Evolutionary conservation across 2,329 filamentous ascomycete species (phyloP).

Genomic region (Aspergillus neotritici): DNA sequence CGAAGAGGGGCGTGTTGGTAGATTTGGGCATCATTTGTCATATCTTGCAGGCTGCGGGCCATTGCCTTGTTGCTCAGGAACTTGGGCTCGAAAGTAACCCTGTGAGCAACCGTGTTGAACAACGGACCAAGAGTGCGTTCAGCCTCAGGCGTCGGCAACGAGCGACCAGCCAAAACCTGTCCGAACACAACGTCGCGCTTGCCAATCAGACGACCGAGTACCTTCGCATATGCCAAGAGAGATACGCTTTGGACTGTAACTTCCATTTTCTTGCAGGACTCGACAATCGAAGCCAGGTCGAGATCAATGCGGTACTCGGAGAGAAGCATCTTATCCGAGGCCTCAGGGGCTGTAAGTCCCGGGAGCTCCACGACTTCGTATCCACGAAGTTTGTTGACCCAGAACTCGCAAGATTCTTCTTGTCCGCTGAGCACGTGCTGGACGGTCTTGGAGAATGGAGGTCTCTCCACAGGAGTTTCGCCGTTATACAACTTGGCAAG

Average conservation of each 20-base stretch:
- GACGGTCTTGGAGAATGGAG: constrained; percentile 46
- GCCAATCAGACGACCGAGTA: constrained; percentile 25
- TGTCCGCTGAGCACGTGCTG: constrained; percentile 44
- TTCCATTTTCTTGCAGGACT: constrained; percentile 22
- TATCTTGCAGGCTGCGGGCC: constrained; percentile 42
- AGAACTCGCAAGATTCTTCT: constrained; percentile 38
- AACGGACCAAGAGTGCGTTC: constrained; percentile 48
- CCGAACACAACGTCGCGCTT: constrained; percentile 39
- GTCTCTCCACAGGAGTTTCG: constrained; percentile 6
- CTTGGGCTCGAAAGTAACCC: constrained; percentile 28
- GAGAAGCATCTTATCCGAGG: constrained; percentile 14
- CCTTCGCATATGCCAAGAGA: constrained; percentile 27
- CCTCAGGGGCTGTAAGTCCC: constrained; percentile 7
- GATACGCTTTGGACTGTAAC: constrained; percentile 27
- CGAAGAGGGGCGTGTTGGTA: constrained; percentile 50
- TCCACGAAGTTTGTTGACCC: constrained; percentile 18
- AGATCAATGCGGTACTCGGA: constrained; percentile 15
- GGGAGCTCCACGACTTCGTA: constrained; percentile 20
- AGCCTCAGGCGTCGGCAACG: constrained; percentile 42
- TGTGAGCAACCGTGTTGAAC: constrained; percentile 52
- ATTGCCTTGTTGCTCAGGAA: constrained; percentile 36
- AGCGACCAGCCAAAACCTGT: constrained; percentile 49
- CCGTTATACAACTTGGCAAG: constrained; percentile 57
- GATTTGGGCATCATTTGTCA: constrained; percentile 40
- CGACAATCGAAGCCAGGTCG: constrained; percentile 11